phyloP scores from a whole-genome alignment of 2,329 filamentous ascomycete genomes.

The Penicillium freii region DNA sequence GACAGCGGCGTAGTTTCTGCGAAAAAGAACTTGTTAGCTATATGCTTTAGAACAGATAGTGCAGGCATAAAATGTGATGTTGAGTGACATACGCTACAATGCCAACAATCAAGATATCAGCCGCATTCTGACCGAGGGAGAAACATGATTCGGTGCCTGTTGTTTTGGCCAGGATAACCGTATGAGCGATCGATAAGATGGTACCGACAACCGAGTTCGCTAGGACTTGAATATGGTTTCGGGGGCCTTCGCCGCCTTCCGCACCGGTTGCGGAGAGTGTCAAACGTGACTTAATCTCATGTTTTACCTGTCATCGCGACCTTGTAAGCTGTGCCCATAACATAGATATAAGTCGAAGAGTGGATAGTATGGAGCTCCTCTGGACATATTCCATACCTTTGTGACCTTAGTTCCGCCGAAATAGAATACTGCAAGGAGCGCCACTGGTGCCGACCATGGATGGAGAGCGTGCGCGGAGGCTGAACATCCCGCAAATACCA shows the following conservation, averaged over 20 bases:
- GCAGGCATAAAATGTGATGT: neutral
- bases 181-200: slow-evolving; percentile 57
- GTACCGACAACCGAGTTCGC: slow-evolving; percentile 83
- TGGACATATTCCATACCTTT: slow-evolving; percentile 56
- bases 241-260: slow-evolving; percentile 72
- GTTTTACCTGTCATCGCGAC: slow-evolving; percentile 66
- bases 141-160: slow-evolving; percentile 38
- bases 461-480: slow-evolving; percentile 82
- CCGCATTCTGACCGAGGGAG: slow-evolving; percentile 30
- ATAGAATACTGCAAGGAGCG: slow-evolving; percentile 80
- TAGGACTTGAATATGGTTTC: slow-evolving; percentile 84
- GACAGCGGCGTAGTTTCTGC: slow-evolving; percentile 79
- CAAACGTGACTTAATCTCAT: slow-evolving; percentile 76
- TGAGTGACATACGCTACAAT: slow-evolving; percentile 39
- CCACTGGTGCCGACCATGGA: slow-evolving; percentile 90
- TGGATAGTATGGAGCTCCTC: neutral
- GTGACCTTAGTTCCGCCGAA: slow-evolving; percentile 79
- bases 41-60: neutral
- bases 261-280: slow-evolving; percentile 74
- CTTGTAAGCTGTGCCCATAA: neutral
- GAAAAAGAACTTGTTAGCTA: neutral
- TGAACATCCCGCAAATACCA: slow-evolving; percentile 69
- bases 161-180: slow-evolving; percentile 39
- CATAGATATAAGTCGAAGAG: neutral
- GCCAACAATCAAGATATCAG: slow-evolving; percentile 42